Evolutionary conservation across 805 yeast genomes (phyloP).

Genomic region (Tetrapisispora taiwanensis): DNA sequence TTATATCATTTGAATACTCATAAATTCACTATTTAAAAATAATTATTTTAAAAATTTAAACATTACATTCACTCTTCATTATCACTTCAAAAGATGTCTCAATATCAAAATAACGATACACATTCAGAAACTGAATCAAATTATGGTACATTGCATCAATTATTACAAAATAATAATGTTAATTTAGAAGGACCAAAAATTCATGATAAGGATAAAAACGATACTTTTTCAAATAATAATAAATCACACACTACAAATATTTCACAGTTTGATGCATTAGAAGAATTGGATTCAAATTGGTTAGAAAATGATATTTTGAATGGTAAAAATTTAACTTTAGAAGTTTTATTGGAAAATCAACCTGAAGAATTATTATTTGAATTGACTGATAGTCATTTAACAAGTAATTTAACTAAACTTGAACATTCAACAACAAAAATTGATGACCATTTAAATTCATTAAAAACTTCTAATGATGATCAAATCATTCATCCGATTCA

Average conservation of each 20-base stretch:
- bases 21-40: no score
- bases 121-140: not conserved
- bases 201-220: not conserved
- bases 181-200: not conserved
- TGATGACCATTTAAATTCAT: not conserved
- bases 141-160: slow-evolving; percentile 1
- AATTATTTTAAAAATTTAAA: no score
- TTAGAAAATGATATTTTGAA: slow-evolving; percentile 10
- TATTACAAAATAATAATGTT: slow-evolving; percentile 1
- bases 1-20: no score
- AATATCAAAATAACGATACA: not conserved
- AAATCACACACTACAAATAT: not conserved
- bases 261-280: slow-evolving; percentile 1
- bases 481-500: not conserved
- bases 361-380: slow-evolving; percentile 10
- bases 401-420: not conserved
- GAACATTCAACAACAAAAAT: not conserved
- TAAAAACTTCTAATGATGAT: not conserved
- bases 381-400: slow-evolving; percentile 4
- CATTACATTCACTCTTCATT: no score
- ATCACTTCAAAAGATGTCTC: not conserved
- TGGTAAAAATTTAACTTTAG: slow-evolving; percentile 17
- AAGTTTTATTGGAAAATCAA: slow-evolving; percentile 12
- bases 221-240: not conserved
- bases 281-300: slow-evolving; percentile 1